These are phyloP conservation scores for Fusarium oligoseptatum DNA, from an alignment of 2,329 filamentous ascomycete genomes.

Conservation along the genomic window DNA sequence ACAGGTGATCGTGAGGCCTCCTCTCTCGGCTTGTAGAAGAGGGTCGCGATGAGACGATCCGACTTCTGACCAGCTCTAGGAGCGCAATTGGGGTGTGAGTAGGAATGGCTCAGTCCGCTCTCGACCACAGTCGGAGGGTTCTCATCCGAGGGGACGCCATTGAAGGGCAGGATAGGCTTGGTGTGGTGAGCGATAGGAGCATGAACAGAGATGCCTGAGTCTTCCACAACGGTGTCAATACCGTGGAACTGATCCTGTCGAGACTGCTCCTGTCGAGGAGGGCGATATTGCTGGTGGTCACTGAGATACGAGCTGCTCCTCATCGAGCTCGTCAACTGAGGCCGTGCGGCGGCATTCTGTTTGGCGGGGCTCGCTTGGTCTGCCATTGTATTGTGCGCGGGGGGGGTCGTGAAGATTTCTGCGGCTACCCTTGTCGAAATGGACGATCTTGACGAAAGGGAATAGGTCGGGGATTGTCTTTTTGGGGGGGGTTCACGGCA, in stretches of 20 bases:
- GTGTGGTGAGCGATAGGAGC: constrained; percentile 48
- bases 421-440: constrained; percentile 10
- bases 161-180: constrained; percentile 64
- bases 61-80: constrained; percentile 62
- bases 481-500: not conserved
- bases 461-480: not conserved
- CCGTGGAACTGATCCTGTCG: constrained; percentile 67
- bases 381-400: constrained; percentile 48
- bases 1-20: constrained; percentile 50
- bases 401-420: constrained; percentile 29
- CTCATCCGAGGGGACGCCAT: constrained; percentile 71
- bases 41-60: constrained; percentile 70
- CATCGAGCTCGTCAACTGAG: constrained; percentile 64
- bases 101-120: constrained; percentile 71
- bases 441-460: constrained; percentile 4
- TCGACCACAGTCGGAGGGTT: constrained; percentile 72
- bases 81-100: constrained; percentile 74
- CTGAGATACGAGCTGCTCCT: constrained; percentile 73
- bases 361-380: constrained; percentile 49
- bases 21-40: constrained; percentile 70
- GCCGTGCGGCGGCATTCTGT: constrained; percentile 55
- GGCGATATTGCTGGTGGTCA: constrained; percentile 74
- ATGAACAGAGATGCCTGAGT: constrained; percentile 55
- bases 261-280: constrained; percentile 66
- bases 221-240: constrained; percentile 75